These are phyloP conservation scores for Leucocoprinus birnbaumii DNA, from an alignment of 768 basidiomycete genomes.

Conservation along the genomic window DNA sequence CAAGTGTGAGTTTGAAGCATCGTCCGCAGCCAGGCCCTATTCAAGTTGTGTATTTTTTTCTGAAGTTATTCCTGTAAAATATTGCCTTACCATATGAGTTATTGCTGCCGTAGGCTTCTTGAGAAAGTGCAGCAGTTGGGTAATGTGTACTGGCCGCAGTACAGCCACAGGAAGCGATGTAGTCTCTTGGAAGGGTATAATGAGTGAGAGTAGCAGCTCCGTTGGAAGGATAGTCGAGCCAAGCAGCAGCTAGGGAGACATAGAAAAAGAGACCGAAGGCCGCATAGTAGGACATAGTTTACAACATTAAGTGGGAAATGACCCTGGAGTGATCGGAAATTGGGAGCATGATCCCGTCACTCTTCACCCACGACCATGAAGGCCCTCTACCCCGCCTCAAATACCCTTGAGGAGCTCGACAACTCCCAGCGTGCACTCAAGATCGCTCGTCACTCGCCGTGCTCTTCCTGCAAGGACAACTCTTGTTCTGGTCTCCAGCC, in stretches of 20 bases:
- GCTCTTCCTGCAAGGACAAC: slow-evolving; percentile 57
- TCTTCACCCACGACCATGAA: slow-evolving; percentile 43
- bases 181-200: slow-evolving; percentile 54
- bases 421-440: slow-evolving; percentile 60
- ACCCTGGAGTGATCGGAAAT: slow-evolving; percentile 1
- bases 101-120: slow-evolving; percentile 78
- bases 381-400: slow-evolving; percentile 64
- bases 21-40: slow-evolving; percentile 70
- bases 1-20: slow-evolving; percentile 76
- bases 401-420: slow-evolving; percentile 44
- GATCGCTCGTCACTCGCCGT: slow-evolving; percentile 80
- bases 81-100: slow-evolving; percentile 49
- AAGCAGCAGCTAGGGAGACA: slow-evolving; percentile 26
- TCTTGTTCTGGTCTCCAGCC: slow-evolving; percentile 73
- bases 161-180: slow-evolving; percentile 77
- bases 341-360: neutral
- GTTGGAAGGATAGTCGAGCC: slow-evolving; percentile 61
- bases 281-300: slow-evolving; percentile 4
- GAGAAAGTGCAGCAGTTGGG: slow-evolving; percentile 77
- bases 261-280: neutral
- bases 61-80: neutral
- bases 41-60: neutral
- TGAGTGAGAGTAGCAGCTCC: slow-evolving; percentile 81
- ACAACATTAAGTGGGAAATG: slow-evolving; percentile 8
- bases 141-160: slow-evolving; percentile 62